Evolutionary conservation across 495 filamentous ascomycete species (phyloP).

Genomic region (Penicillium canescens): DNA sequence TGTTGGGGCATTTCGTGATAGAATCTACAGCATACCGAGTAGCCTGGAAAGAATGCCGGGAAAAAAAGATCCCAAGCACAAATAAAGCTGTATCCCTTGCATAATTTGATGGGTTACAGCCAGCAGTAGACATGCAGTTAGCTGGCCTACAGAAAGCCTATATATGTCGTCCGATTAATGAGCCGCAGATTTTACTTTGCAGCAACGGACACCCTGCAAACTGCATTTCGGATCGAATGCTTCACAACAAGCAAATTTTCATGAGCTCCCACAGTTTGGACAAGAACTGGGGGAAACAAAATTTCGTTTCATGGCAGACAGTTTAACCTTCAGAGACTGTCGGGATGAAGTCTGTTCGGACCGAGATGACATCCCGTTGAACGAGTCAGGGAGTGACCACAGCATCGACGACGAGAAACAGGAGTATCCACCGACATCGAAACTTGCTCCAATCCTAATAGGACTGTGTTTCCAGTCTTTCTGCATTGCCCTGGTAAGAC

Average conservation of each 20-base stretch:
- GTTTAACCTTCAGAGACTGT: conserved; percentile 9
- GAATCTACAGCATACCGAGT: background rate
- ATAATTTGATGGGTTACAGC: background rate
- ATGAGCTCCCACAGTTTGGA: conserved; percentile 7
- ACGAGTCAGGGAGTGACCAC: conserved; percentile 12
- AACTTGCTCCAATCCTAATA: conserved; percentile 55
- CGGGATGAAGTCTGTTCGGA: conserved; percentile 11
- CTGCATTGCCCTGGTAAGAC: conserved; percentile 60
- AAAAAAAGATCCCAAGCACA: background rate
- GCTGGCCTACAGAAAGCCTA: background rate
- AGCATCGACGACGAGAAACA: conserved; percentile 31
- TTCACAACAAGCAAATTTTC: background rate
- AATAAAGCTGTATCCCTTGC: conserved; percentile 6
- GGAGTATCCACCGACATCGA: conserved; percentile 51
- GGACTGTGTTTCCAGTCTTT: conserved; percentile 64
- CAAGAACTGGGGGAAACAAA: conserved; percentile 4
- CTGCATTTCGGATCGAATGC: background rate
- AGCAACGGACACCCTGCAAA: background rate
- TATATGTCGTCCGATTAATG: background rate
- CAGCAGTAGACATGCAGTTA: background rate
- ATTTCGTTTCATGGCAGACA: conserved; percentile 11
- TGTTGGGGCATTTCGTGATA: background rate
- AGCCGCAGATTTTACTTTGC: background rate
- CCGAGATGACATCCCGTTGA: conserved; percentile 26
- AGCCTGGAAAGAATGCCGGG: background rate